Base-by-base conservation (phyloP, 495 filamentous ascomycete genomes). In the Lophiostoma macrostomum region DNA sequence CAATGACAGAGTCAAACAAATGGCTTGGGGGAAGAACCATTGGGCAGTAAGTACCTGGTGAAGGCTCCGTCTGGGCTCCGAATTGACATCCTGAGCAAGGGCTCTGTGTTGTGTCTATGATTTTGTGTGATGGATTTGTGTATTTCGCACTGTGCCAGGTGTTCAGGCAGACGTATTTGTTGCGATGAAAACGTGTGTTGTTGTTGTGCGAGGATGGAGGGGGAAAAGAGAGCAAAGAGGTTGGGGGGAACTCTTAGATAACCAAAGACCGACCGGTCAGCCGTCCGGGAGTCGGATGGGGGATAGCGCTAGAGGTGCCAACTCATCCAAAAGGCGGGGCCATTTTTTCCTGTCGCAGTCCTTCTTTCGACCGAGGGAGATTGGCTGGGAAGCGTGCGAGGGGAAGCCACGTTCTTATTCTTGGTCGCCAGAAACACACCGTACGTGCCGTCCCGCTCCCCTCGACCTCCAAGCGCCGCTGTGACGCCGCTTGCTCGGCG, bases 31-130 rank as follows among this genome's bases (percentile, higher is more conserved):
- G 38, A 30, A 54, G 50, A 36, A 63, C 60, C 60, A 38, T 43
- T 44, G 60, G 56, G 56, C 52, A 59, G 50, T 64, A 64, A 60
- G 50, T 64, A 64, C 60, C 60, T 64, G 50, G 50, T 60, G 36
- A 54, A 40, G 60, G 52, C 50, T 64, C 42, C 37, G 50, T 53
- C 40, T 53, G 54, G 60, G 52, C 51, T 64, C 50, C 51, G 60
- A 64, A 56, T 53, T 59, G 50, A 50, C 60, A 64, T 64, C 56
- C 56, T 64, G 60, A 63, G 54, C 60, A 53, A 58, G 51, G 50
- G 45, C 41, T 52, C 56, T 51, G 38, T 41, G 37, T 52, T 46
- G 40, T 35, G 34, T 32, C 43, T 60, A 60, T 42, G 30, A n/a
- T 45, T 45, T 22, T 37, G 32, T 22, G 43, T 28, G 35, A 49